Evolutionary conservation across 108 stramenopile genomes (phyloP).

Genomic region (Fistulifera pelliculosa): DNA sequence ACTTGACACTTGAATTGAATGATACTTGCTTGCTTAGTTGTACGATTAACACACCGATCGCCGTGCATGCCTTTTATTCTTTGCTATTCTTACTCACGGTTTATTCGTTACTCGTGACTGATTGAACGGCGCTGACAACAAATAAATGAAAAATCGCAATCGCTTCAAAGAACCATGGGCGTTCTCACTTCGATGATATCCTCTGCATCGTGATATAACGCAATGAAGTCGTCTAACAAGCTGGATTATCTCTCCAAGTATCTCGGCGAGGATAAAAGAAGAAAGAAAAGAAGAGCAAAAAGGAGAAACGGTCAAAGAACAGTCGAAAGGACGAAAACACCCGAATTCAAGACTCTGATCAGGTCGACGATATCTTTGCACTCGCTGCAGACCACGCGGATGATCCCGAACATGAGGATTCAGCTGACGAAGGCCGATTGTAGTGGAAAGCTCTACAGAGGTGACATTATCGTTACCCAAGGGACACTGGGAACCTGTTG

Average conservation of each 20-base stretch:
- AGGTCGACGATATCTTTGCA: constrained; percentile 1
- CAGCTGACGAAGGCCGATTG: constrained; percentile 22
- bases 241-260: constrained; percentile 53
- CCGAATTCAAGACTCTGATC: not conserved
- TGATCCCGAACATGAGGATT: constrained; percentile 6
- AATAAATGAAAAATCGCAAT: no score
- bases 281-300: constrained; percentile 9
- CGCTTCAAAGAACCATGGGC: no score
- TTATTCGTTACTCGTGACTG: no score
- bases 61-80: no score
- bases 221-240: constrained; percentile 20
- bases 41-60: no score
- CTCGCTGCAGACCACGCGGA: not conserved
- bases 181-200: no score
- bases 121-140: no score
- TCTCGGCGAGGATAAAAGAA: constrained; percentile 10
- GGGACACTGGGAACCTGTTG: not conserved
- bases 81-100: no score
- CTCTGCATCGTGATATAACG: not conserved
- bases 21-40: no score
- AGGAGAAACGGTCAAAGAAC: constrained; percentile 4
- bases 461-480: not conserved
- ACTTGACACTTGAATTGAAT: no score
- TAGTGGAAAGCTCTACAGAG: constrained; percentile 11
- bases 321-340: not conserved